Percentiles rank a stretch among this genome's conserved stretches.
phyloP scores from a whole-genome alignment of 2,329 filamentous ascomycete species.

The Talaromyces sp. region DNA sequence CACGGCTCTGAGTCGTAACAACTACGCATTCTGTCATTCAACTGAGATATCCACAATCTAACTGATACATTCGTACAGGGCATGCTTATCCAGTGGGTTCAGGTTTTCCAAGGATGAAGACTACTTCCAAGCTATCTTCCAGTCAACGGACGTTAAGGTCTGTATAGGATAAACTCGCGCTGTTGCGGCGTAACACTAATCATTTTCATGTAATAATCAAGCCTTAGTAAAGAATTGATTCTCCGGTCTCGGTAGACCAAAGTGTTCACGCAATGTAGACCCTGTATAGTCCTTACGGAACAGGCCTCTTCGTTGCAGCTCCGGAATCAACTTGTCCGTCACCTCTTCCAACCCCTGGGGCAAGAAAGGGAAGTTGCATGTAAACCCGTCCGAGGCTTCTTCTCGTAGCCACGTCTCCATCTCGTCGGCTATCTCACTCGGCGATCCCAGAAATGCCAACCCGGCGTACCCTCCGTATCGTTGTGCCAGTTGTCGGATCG shows the following conservation, averaged over 20 bases:
- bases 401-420: constrained; percentile 46
- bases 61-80: too few species aligned
- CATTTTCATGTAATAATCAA: neutral
- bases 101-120: too few species aligned
- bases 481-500: constrained; percentile 49
- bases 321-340: constrained; percentile 44
- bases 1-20: too few species aligned
- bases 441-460: constrained; percentile 49
- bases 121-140: too few species aligned
- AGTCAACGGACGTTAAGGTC: too few species aligned
- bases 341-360: constrained; percentile 50
- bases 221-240: constrained; percentile 33
- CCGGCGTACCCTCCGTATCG: constrained; percentile 49
- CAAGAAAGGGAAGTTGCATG: constrained; percentile 47
- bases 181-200: too few species aligned
- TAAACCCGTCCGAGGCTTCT: constrained; percentile 50
- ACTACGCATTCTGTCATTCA: too few species aligned
- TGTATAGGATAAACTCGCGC: too few species aligned
- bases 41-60: too few species aligned
- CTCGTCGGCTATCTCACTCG: constrained; percentile 47
- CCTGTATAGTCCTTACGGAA: constrained; percentile 52
- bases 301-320: constrained; percentile 48
- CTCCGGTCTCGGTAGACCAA: constrained; percentile 47
- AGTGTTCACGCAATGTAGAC: constrained; percentile 50
- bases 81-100: too few species aligned